Conservation (phyloP, 495 filamentous ascomycete species). For the Copromyces sp. region DNA sequence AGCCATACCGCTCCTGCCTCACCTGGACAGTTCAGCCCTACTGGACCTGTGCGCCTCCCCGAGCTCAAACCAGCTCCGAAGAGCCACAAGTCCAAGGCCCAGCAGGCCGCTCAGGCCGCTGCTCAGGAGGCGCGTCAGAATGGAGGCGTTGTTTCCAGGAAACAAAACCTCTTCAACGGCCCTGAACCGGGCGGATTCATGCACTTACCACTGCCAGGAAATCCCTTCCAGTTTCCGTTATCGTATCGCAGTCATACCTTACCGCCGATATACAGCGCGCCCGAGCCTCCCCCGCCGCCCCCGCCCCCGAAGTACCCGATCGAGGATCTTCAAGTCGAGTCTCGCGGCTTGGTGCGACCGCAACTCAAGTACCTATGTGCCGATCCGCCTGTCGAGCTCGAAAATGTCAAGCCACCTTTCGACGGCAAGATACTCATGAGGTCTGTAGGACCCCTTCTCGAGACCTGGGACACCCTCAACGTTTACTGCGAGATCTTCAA, state of each 20-base stretch:
- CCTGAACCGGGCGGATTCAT: slow-evolving; percentile 28
- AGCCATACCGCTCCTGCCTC: slow-evolving; percentile 3
- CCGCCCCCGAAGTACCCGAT: slow-evolving; percentile 88
- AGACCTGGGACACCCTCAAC: slow-evolving; percentile 92
- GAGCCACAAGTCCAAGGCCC: slow-evolving; percentile 57
- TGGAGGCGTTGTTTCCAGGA: slow-evolving; percentile 26
- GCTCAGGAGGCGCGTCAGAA: slow-evolving; percentile 5
- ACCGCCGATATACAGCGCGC: slow-evolving; percentile 21
- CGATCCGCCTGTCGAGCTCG: slow-evolving; percentile 36
- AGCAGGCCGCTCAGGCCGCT: slow-evolving; percentile 18
- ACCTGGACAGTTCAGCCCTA: slow-evolving; percentile 27
- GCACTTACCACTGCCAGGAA: slow-evolving; percentile 27
- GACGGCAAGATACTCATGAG: slow-evolving; percentile 60
- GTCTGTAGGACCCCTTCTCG: slow-evolving; percentile 68
- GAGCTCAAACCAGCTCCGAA: slow-evolving; percentile 76
- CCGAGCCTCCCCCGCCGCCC: slow-evolving; percentile 53
- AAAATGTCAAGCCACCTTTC: slow-evolving; percentile 9
- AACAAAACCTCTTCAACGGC: slow-evolving; percentile 27
- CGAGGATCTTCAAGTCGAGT: slow-evolving; percentile 76
- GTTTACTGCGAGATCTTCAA: slow-evolving; percentile 90
- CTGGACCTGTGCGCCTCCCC: slow-evolving; percentile 45
- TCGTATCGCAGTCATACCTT: slow-evolving; percentile 28
- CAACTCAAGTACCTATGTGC: slow-evolving; percentile 64
- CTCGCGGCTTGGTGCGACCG: slow-evolving; percentile 53
- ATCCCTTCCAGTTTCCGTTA: slow-evolving; percentile 33